Conservation (phyloP, 2,329 filamentous ascomycete species). For the Penicillium sp. region DNA sequence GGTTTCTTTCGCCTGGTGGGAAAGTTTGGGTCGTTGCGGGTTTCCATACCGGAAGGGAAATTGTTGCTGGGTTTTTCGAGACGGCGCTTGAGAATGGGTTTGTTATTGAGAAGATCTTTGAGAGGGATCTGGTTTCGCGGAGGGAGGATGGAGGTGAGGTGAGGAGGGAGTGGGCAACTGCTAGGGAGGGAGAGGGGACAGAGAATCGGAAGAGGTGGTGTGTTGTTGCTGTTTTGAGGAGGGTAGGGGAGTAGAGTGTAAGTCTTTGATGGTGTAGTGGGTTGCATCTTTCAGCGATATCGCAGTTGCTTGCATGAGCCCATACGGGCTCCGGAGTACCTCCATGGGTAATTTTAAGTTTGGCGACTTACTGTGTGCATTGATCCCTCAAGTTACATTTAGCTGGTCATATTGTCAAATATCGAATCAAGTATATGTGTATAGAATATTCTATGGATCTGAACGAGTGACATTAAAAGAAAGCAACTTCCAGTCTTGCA, state of each 20-base stretch:
- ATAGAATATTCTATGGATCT: no score
- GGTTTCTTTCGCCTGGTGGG: constrained; percentile 48
- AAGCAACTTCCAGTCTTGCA: no score
- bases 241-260: constrained; percentile 12
- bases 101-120: constrained; percentile 52
- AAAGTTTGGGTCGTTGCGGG: constrained; percentile 53
- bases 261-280: background rate
- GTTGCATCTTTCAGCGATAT: constrained; percentile 1
- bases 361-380: no score
- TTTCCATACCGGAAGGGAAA: constrained; percentile 57
- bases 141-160: constrained; percentile 42
- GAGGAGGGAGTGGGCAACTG: constrained; percentile 42
- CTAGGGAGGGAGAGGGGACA: constrained; percentile 46
- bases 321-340: no score
- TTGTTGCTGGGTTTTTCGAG: constrained; percentile 56
- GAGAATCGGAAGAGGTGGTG: constrained; percentile 57
- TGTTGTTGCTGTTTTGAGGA: constrained; percentile 48
- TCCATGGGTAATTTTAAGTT: no score
- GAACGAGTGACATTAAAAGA: background rate
- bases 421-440: no score
- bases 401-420: background rate
- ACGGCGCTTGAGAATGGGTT: constrained; percentile 43
- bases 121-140: constrained; percentile 50
- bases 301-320: background rate
- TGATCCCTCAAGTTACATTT: no score